These are phyloP conservation scores for Sarcomyxa edulis DNA, from an alignment of 768 basidiomycete genomes.

Conservation along the genomic window DNA sequence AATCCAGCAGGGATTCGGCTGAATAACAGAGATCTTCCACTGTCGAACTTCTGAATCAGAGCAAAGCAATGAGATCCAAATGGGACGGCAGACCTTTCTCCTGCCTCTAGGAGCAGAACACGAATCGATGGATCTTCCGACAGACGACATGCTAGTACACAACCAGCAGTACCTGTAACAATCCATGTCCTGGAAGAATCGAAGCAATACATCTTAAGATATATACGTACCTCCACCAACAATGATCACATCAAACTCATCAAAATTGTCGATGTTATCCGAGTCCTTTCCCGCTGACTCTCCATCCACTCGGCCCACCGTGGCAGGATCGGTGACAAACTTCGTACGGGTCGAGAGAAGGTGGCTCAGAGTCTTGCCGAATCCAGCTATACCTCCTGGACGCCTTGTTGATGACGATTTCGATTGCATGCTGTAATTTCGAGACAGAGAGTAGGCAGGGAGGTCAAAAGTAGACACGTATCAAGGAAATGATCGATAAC, in stretches of 20 bases:
- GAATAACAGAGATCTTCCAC: conserved; percentile 35
- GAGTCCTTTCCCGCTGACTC: background rate
- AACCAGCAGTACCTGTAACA: conserved; percentile 51
- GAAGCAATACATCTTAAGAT: background rate
- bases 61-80: background rate
- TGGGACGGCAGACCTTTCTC: conserved; percentile 45
- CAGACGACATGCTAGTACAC: conserved; percentile 53
- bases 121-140: conserved; percentile 48
- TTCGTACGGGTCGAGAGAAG: no score
- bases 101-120: conserved; percentile 57
- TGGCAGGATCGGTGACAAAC: conserved; percentile 7
- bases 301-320: conserved; percentile 6
- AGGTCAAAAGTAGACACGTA: no score
- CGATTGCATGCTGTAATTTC: no score
- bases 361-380: no score
- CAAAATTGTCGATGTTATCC: conserved; percentile 6
- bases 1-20: conserved; percentile 42
- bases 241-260: conserved; percentile 45
- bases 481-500: no score
- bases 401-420: no score
- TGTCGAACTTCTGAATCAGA: conserved; percentile 13
- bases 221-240: conserved; percentile 44
- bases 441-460: no score
- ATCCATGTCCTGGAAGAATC: conserved; percentile 5
- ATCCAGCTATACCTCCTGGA: no score